Conservation (phyloP, 108 stramenopile species). For the Thalassiosira profunda region DNA sequence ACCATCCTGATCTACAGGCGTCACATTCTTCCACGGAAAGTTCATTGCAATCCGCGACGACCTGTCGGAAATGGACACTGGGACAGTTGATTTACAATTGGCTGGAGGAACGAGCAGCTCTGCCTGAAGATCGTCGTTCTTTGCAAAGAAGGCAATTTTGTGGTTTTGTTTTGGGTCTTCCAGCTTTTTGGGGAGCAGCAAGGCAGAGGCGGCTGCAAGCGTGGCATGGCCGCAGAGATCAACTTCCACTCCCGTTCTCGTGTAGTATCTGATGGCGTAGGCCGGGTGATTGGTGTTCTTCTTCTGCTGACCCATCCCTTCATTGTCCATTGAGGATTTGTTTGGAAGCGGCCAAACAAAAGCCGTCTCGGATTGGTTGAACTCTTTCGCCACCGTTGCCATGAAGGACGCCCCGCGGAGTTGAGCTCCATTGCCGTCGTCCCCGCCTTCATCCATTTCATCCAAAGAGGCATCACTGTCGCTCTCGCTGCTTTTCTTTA, state of each 20-base stretch:
- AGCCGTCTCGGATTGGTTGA: slow-evolving; percentile 96
- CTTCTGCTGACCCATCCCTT: background rate
- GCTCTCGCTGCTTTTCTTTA: slow-evolving; percentile 24
- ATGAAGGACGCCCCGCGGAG: slow-evolving; percentile 70
- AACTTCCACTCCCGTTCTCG: slow-evolving; percentile 81
- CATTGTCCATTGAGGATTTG: background rate
- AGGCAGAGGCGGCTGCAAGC: slow-evolving; percentile 64
- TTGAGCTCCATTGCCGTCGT: slow-evolving; percentile 16
- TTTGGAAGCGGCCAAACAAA: slow-evolving; percentile 69
- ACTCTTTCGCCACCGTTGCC: slow-evolving; percentile 90
- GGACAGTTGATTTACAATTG: background rate
- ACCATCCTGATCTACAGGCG: slow-evolving; percentile 13
- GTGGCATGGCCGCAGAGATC: slow-evolving; percentile 95
- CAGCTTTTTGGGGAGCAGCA: slow-evolving; percentile 58
- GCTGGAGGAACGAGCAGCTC: slow-evolving; percentile 2
- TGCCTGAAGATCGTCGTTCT: slow-evolving; percentile 52
- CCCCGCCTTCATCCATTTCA: slow-evolving; percentile 40
- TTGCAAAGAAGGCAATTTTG: slow-evolving; percentile 64
- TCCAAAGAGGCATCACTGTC: slow-evolving; percentile 25
- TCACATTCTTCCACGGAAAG: slow-evolving; percentile 47
- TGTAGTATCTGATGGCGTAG: slow-evolving; percentile 72
- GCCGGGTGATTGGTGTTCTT: background rate
- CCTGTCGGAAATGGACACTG: slow-evolving; percentile 20
- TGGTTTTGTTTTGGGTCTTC: slow-evolving; percentile 17
- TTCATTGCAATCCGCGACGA: slow-evolving; percentile 49